Percentiles rank a stretch among this genome's conserved stretches.
These are phyloP conservation scores for Trichocladium antarcticum DNA, from an alignment of 495 filamentous ascomycete genomes.

Conservation along the genomic window DNA sequence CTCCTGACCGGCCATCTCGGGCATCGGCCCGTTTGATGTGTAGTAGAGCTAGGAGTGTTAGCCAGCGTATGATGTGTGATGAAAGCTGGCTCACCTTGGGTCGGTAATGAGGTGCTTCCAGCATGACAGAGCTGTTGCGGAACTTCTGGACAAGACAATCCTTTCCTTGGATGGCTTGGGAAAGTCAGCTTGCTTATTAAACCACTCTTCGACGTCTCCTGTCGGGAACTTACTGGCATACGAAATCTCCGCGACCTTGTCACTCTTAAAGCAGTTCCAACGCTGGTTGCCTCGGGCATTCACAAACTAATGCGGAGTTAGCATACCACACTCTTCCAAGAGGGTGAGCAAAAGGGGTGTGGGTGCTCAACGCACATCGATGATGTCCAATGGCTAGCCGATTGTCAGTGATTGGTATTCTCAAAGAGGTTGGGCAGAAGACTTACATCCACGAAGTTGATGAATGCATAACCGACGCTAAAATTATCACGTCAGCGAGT, in stretches of 20 bases:
- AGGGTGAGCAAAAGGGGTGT: background rate
- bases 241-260: constrained; percentile 81
- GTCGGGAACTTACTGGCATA: constrained; percentile 66
- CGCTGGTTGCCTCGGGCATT: constrained; percentile 55
- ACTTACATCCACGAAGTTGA: constrained; percentile 81
- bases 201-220: background rate
- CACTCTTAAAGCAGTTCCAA: constrained; percentile 75
- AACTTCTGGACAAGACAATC: constrained; percentile 90
- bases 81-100: constrained; percentile 53
- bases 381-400: constrained; percentile 56
- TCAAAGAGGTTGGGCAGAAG: background rate
- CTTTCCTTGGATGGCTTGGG: constrained; percentile 72
- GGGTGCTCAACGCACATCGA: constrained; percentile 48
- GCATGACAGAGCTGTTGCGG: constrained; percentile 90
- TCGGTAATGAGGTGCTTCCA: constrained; percentile 66
- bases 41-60: constrained; percentile 38
- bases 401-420: constrained; percentile 21
- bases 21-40: constrained; percentile 33
- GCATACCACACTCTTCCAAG: background rate
- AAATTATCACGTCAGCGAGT: constrained; percentile 20
- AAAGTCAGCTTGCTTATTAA: constrained; percentile 7
- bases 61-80: background rate
- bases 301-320: constrained; percentile 52
- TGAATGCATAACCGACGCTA: constrained; percentile 95
- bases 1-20: constrained; percentile 44